Evolutionary conservation across 345 rosid species (phyloP), one percentile per base, ranked within the genome.

Genomic region (Garcia nutans): DNA sequence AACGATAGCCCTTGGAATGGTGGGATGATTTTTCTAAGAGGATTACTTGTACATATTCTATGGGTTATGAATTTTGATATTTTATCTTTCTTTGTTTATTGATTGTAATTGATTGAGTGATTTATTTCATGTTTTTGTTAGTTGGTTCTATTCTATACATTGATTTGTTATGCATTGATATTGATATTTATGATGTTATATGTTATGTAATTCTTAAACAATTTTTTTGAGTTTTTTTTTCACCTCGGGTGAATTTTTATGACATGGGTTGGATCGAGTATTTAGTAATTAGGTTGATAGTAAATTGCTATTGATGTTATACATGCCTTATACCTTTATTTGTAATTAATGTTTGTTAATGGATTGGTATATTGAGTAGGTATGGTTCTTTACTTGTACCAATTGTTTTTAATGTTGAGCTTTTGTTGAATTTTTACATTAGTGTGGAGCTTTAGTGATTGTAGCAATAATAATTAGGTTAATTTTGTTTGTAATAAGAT

Each of bases 11-110:
- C 13, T 54, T 73, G 73, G 91, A 92, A 83, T 92, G 97, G 93
- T 91, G 91, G 95, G 92, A 88, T 76, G 86, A 82, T 33, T 92
- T 89, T 86, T 91, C 91, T 71, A 82, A 71, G 74, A 88, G 91
- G 84, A 84, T 92, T 77, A 81, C 88, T 56, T 95, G 97, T 90
- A 87, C 60, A 47, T 79, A 61, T 65, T 52, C 45, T 65, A 42
- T 65, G 19, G 31, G 63, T 8, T 74, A 54, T 56, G 22, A 49
- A 0, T 41, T n/a, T 60, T 50, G 13, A 13, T 50, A 50, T 42
- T 42, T n/a, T 67, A 42, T 73, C 47, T 3, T 10, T 54, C 33
- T 49, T 41, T 71, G 47, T 72, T 62, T 77, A 37, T 76, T 68
- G 74, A 68, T 75, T 16, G 19, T 79, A 72, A 54, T 79, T 79